Evolutionary conservation across 768 basidiomycete species (phyloP).

Genomic region (Neoboletus magnificus): DNA sequence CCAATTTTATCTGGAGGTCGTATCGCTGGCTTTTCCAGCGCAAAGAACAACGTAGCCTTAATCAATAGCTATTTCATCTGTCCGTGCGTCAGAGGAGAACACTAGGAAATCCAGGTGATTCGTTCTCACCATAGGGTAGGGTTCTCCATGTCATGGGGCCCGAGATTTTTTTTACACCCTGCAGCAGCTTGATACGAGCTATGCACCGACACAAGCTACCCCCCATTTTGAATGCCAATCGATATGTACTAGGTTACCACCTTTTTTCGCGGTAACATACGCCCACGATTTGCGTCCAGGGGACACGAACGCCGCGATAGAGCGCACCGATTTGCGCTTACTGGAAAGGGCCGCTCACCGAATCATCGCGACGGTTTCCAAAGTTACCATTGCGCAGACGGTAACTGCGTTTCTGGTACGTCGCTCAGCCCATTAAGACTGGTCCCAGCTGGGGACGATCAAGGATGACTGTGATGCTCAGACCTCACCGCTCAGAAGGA

Average conservation of each 20-base stretch:
- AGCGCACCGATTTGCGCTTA: conserved; percentile 1
- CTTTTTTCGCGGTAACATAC: neutral
- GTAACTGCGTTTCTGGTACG: conserved; percentile 30
- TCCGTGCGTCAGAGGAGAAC: neutral
- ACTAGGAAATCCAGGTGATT: neutral
- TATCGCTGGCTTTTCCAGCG: neutral
- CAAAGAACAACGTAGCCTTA: neutral
- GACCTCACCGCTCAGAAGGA: conserved; percentile 33
- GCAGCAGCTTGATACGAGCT: neutral
- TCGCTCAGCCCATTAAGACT: conserved; percentile 24
- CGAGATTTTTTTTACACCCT: neutral
- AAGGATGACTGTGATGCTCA: conserved; percentile 26
- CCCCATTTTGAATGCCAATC: neutral
- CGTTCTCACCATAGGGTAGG: neutral
- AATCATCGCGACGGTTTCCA: conserved; percentile 28
- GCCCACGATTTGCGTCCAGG: conserved; percentile 1
- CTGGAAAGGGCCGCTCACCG: conserved; percentile 16
- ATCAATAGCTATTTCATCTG: neutral
- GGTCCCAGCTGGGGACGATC: conserved; percentile 28
- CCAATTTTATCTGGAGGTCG: neutral
- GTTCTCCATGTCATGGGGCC: neutral
- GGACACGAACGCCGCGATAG: conserved; percentile 22
- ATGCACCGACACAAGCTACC: neutral
- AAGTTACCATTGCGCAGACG: conserved; percentile 18
- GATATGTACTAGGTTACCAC: neutral